Conservation (phyloP, 2,329 filamentous ascomycete genomes). For the Curvularia verruculosa region DNA sequence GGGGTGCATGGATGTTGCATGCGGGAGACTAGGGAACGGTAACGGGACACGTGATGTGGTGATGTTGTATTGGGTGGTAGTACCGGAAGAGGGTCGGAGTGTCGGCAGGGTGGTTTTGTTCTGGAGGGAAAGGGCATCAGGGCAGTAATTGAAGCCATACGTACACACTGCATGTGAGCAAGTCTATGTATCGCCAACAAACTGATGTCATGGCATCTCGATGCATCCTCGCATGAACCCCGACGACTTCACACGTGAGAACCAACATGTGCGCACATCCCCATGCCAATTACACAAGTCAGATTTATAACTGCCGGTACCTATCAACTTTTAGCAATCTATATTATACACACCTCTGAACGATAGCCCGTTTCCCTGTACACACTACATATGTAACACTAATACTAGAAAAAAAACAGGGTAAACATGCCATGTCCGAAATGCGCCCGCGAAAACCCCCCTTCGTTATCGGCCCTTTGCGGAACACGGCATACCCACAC, state of each 20-base stretch:
- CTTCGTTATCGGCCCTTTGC: not conserved
- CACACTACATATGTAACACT: no score
- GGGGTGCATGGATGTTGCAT: no score
- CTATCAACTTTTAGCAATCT: slow-evolving; percentile 1
- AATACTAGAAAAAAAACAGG: not conserved
- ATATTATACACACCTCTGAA: not conserved
- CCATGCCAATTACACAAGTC: not conserved
- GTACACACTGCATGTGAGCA: not conserved
- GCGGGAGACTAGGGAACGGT: no score
- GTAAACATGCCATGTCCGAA: not conserved
- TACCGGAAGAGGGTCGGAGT: not conserved
- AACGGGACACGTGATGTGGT: not conserved
- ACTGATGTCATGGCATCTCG: not conserved
- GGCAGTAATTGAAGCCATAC: not conserved
- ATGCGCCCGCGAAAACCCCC: not conserved
- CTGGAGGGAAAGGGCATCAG: not conserved
- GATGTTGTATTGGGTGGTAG: not conserved
- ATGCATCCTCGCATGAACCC: not conserved
- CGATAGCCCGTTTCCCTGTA: not conserved
- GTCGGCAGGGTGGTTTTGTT: not conserved
- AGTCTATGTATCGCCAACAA: not conserved
- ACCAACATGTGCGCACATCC: not conserved
- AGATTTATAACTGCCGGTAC: not conserved
- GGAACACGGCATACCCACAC: not conserved
- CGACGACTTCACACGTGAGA: not conserved